phyloP scores from a whole-genome alignment of 1,284 basidiomycete species.

The Pyrrhoderma noxium region DNA sequence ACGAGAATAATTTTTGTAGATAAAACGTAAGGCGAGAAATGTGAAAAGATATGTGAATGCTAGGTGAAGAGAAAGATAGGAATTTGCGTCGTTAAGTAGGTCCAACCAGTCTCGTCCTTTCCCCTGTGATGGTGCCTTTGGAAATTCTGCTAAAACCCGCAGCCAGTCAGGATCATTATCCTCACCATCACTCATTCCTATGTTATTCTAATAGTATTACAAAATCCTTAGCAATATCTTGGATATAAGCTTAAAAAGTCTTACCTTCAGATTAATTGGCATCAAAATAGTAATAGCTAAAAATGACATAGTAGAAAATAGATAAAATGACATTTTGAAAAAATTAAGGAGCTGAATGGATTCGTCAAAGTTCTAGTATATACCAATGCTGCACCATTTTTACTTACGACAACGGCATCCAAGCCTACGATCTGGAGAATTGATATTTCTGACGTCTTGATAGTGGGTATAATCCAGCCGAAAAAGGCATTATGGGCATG shows the following conservation, averaged over 20 bases:
- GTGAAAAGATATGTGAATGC: slow-evolving; percentile 94
- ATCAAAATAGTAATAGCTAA: slow-evolving; percentile 77
- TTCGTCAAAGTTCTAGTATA: not conserved
- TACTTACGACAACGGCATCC: slow-evolving; percentile 83
- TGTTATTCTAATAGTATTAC: slow-evolving; percentile 48
- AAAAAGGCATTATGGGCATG: slow-evolving; percentile 82
- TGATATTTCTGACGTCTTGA: slow-evolving; percentile 85
- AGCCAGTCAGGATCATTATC: slow-evolving; percentile 45
- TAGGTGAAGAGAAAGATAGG: slow-evolving; percentile 82
- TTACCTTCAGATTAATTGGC: slow-evolving; percentile 83
- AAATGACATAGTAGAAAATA: slow-evolving; percentile 82
- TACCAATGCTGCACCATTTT: no score
- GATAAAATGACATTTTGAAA: slow-evolving; percentile 89
- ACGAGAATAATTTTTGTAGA: slow-evolving; percentile 83
- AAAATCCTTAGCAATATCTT: not conserved
- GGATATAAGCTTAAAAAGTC: slow-evolving; percentile 19
- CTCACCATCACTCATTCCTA: slow-evolving; percentile 56
- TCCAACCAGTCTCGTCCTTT: slow-evolving; percentile 65
- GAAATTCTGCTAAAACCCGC: slow-evolving; percentile 31
- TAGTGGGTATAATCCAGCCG: slow-evolving; percentile 92
- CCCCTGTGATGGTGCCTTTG: slow-evolving; percentile 12
- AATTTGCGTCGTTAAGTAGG: slow-evolving; percentile 78
- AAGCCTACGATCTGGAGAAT: slow-evolving; percentile 96
- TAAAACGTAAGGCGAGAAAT: slow-evolving; percentile 73
- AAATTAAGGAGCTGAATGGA: slow-evolving; percentile 78